phyloP scores from a whole-genome alignment of 2,329 filamentous ascomycete genomes.

The Penicillium sp. region DNA sequence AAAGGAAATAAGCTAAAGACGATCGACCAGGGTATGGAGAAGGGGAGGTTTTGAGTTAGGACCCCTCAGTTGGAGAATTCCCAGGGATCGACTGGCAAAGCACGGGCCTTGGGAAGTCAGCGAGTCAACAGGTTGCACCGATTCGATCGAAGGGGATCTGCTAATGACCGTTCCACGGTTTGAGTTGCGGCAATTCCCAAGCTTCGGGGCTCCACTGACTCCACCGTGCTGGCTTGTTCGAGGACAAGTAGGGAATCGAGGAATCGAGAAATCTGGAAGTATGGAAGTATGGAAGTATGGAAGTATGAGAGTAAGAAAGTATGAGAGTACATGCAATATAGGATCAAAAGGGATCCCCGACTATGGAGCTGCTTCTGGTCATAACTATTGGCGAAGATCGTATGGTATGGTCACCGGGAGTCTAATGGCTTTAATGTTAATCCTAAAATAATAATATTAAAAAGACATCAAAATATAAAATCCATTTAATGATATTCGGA shows the following conservation, averaged over 20 bases:
- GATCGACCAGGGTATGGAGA: conserved; percentile 34
- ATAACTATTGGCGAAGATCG: neutral
- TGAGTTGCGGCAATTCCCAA: conserved; percentile 32
- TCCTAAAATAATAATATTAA: neutral
- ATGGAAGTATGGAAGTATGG: no score
- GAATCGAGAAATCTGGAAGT: no score
- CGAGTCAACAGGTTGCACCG: conserved; percentile 26
- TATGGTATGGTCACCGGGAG: conserved; percentile 12
- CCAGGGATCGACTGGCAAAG: conserved; percentile 23
- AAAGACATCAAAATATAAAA: neutral
- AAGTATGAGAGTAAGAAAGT: no score
- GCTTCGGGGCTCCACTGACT: conserved; percentile 12
- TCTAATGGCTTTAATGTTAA: conserved; percentile 19
- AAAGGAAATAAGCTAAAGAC: conserved; percentile 22
- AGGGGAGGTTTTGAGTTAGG: conserved; percentile 25
- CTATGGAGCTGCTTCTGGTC: no score
- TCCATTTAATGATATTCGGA: neutral
- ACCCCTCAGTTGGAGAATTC: conserved; percentile 22
- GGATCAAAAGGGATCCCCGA: no score
- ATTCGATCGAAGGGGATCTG: conserved; percentile 32
- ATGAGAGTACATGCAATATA: no score
- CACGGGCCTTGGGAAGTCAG: conserved; percentile 24
- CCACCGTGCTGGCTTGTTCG: no score
- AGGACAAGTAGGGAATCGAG: no score
- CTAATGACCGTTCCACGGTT: conserved; percentile 24